A percentile compares a stretch with the other conserved stretches of the same genome.
Conservation (phyloP, 2,329 filamentous ascomycete species). For the Pseudogymnoascus sp. region DNA sequence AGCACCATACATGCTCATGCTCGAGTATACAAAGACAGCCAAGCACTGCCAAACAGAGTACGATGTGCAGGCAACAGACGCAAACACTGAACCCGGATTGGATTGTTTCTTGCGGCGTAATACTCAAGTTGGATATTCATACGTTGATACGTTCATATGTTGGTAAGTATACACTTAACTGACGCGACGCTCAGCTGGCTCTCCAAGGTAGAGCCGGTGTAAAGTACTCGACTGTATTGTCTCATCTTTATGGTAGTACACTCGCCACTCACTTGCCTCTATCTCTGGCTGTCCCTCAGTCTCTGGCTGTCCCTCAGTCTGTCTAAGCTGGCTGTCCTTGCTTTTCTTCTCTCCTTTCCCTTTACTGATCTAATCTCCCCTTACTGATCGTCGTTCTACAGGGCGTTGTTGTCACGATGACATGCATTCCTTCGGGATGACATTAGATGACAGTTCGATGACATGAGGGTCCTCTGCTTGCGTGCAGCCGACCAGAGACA, state of each 20-base stretch:
- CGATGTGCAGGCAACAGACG: not conserved
- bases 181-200: not conserved
- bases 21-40: not conserved
- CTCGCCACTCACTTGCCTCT: not conserved
- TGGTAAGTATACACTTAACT: not conserved
- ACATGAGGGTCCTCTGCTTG: not conserved
- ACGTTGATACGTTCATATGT: not conserved
- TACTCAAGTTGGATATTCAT: not conserved
- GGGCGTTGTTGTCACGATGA: constrained; percentile 3
- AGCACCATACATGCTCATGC: not conserved
- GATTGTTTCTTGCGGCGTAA: not conserved
- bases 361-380: not conserved
- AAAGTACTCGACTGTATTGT: not conserved
- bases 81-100: not conserved
- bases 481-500: not conserved
- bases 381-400: not conserved
- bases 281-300: not conserved
- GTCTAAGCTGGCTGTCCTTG: not conserved
- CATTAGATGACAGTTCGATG: not conserved
- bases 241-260: not conserved
- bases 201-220: no score
- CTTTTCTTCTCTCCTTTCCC: not conserved
- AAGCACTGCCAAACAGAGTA: not conserved
- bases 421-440: not conserved
- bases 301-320: not conserved